These are phyloP conservation scores for Hypericum perforatum DNA, from an alignment of 345 rosid genomes.

Conservation along the genomic window DNA sequence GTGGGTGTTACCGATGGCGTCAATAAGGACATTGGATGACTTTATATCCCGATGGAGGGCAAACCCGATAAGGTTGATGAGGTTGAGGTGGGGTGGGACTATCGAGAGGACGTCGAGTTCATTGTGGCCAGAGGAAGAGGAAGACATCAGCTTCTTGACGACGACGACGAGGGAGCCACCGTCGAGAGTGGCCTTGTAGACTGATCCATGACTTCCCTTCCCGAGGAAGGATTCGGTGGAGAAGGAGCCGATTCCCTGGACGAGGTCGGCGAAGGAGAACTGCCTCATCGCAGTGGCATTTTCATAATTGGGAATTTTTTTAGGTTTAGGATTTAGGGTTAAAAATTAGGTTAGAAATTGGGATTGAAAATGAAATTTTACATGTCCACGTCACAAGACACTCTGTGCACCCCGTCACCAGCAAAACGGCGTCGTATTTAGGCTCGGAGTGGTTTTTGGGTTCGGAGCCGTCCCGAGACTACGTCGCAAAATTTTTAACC, in stretches of 20 bases:
- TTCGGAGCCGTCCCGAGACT: too few species aligned
- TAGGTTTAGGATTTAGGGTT: too few species aligned
- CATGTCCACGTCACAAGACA: too few species aligned
- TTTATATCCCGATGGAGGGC: slow-evolving; percentile 75
- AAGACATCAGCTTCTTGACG: slow-evolving; percentile 44
- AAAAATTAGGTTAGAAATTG: too few species aligned
- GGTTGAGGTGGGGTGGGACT: slow-evolving; percentile 34
- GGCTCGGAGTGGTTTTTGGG: too few species aligned
- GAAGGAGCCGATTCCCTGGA: slow-evolving; percentile 50
- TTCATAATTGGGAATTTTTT: too few species aligned
- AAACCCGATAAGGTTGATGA: slow-evolving; percentile 77
- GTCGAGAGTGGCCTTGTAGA: slow-evolving; percentile 62
- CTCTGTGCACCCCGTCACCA: too few species aligned
- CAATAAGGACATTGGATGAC: slow-evolving; percentile 70
- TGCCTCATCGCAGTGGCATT: slow-evolving; percentile 20
- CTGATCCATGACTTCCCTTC: slow-evolving; percentile 79
- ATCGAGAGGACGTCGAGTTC: slow-evolving; percentile 77
- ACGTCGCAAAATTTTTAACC: too few species aligned
- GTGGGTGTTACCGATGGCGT: slow-evolving; percentile 46
- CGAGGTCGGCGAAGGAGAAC: slow-evolving; percentile 46
- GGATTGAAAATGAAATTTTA: too few species aligned
- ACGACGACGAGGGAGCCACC: slow-evolving; percentile 59
- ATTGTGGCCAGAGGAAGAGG: slow-evolving; percentile 34
- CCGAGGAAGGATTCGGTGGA: slow-evolving; percentile 59
- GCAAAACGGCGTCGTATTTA: too few species aligned